phyloP scores from a whole-genome alignment of 2,329 filamentous ascomycete genomes.

The Cladosporium sp. region DNA sequence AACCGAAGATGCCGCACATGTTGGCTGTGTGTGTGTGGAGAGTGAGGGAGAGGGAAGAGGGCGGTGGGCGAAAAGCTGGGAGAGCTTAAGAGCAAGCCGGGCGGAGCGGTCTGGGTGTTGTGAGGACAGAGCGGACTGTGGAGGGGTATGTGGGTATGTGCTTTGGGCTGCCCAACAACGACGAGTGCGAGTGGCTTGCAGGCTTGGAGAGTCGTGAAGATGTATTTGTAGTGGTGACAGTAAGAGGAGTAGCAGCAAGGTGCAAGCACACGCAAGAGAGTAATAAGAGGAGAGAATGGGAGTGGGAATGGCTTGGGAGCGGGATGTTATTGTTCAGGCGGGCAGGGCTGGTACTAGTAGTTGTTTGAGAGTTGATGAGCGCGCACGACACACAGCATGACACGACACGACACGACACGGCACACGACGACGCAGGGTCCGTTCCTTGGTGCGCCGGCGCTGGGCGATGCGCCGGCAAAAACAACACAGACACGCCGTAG shows the following conservation, averaged over 20 bases:
- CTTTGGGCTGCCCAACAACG: neutral
- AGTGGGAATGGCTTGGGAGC: neutral
- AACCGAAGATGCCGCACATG: constrained; percentile 76
- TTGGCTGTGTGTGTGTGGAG: neutral
- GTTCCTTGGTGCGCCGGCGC: neutral
- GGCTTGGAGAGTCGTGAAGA: neutral
- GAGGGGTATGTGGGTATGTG: constrained; percentile 1
- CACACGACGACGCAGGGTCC: constrained; percentile 2
- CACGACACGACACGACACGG: neutral
- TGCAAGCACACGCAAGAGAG: neutral
- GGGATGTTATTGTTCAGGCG: neutral
- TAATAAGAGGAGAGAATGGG: neutral
- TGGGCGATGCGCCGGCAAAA: neutral
- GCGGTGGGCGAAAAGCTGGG: neutral
- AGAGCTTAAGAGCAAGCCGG: neutral
- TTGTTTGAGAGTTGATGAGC: neutral
- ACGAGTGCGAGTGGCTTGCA: neutral
- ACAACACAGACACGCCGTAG: neutral
- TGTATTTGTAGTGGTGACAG: too few species aligned
- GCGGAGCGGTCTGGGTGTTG: constrained; percentile 5
- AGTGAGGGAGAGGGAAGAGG: neutral
- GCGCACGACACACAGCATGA: neutral
- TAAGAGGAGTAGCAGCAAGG: neutral
- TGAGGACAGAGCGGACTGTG: neutral
- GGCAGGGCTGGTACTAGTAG: neutral